These are phyloP conservation scores for Rauvolfia tetraphylla DNA, from an alignment of 257 asterid genomes.

Conservation along the genomic window DNA sequence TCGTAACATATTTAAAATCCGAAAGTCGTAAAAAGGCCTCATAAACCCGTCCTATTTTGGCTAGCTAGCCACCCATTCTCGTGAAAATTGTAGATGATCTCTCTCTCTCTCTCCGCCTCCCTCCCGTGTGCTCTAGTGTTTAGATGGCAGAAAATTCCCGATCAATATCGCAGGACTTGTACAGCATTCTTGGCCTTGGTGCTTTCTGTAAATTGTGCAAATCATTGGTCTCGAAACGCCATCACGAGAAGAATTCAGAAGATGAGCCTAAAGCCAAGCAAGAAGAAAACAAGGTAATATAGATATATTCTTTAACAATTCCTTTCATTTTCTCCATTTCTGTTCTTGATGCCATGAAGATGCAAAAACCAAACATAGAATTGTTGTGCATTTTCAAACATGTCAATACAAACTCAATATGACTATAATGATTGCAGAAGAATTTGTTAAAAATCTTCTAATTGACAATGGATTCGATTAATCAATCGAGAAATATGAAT, in stretches of 20 bases:
- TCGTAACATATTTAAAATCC: too few relatives aligned
- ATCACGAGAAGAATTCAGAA: constrained; percentile 27
- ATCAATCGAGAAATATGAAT: background rate
- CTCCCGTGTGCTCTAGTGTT: background rate
- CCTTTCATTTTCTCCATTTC: background rate
- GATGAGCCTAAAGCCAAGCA: constrained; percentile 31
- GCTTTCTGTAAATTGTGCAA: constrained; percentile 43
- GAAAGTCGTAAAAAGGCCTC: too few relatives aligned
- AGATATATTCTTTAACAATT: background rate
- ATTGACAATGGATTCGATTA: background rate
- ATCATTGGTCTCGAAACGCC: constrained; percentile 49
- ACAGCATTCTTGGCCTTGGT: constrained; percentile 41
- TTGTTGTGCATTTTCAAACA: too few relatives aligned
- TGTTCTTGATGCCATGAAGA: background rate
- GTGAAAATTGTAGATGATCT: constrained; percentile 3
- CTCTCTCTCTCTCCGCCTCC: background rate
- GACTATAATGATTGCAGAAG: too few relatives aligned
- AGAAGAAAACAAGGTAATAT: constrained; percentile 34
- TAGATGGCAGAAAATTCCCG: constrained; percentile 54
- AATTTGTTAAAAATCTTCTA: too few relatives aligned
- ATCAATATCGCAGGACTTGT: constrained; percentile 37
- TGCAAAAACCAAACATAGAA: background rate
- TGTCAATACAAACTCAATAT: background rate
- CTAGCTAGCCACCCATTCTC: constrained; percentile 22
- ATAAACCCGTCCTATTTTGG: too few relatives aligned